Conservation (phyloP, 2,329 filamentous ascomycete species). For the Byssochlamys sp. region DNA sequence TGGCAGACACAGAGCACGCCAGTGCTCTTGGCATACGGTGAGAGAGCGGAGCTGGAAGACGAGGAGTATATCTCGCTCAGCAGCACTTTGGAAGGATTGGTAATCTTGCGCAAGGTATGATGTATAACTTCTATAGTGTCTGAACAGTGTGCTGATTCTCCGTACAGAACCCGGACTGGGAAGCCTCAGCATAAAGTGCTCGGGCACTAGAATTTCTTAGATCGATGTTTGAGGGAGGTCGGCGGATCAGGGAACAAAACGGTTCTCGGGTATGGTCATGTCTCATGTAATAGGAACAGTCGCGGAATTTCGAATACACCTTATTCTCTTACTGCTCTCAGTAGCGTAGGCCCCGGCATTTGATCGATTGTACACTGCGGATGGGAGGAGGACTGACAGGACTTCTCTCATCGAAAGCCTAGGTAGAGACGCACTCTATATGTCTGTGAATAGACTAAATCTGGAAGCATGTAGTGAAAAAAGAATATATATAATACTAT, state of each 20-base stretch:
- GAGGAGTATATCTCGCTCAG: slow-evolving; percentile 92
- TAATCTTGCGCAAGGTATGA: slow-evolving; percentile 90
- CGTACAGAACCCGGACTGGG: slow-evolving; percentile 39
- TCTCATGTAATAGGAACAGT: slow-evolving; percentile 28
- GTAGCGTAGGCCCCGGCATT: slow-evolving; percentile 2
- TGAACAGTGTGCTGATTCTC: slow-evolving; percentile 15
- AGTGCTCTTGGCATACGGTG: slow-evolving; percentile 84
- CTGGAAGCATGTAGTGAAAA: not conserved
- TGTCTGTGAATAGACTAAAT: not conserved
- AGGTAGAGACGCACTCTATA: not conserved
- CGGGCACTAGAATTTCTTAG: slow-evolving; percentile 6
- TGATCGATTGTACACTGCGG: slow-evolving; percentile 2
- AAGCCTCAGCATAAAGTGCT: slow-evolving; percentile 25
- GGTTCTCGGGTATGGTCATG: slow-evolving; percentile 18
- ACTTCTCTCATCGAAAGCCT: not conserved
- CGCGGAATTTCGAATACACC: slow-evolving; percentile 22
- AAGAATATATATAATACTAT: not conserved
- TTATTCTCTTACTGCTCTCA: slow-evolving; percentile 10
- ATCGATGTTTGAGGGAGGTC: slow-evolving; percentile 9
- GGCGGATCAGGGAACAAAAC: slow-evolving; percentile 9
- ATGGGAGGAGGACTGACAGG: slow-evolving; percentile 1
- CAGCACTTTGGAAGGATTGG: slow-evolving; percentile 83
- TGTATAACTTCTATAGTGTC: not conserved
- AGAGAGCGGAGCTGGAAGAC: slow-evolving; percentile 91
- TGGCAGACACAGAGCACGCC: slow-evolving; percentile 99